Conservation (phyloP, 2,329 filamentous ascomycete species). For the Aspergillus alliaceus region DNA sequence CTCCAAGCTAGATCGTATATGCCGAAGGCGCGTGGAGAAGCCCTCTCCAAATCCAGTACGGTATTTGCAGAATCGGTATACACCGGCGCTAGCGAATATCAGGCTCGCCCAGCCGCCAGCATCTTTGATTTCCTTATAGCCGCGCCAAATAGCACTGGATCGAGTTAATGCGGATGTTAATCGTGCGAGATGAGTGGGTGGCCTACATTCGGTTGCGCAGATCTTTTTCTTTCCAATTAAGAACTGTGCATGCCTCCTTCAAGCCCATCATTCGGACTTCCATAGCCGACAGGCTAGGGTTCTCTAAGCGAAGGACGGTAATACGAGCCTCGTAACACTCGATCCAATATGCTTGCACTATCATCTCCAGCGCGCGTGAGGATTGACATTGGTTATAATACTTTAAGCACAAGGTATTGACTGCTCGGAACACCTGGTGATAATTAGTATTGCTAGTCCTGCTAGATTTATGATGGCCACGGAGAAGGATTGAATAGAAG, state of each 20-base stretch:
- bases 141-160: conserved; percentile 52
- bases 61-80: conserved; percentile 63
- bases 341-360: conserved; percentile 59
- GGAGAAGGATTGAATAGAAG: not conserved
- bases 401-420: conserved; percentile 24
- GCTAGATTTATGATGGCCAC: not conserved
- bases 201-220: conserved; percentile 47
- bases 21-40: conserved; percentile 49
- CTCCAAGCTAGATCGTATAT: conserved; percentile 50
- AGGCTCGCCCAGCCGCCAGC: conserved; percentile 57
- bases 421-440: conserved; percentile 20
- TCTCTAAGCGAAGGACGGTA: conserved; percentile 40
- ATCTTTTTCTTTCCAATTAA: conserved; percentile 59
- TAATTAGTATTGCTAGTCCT: not conserved
- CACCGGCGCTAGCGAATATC: conserved; percentile 58
- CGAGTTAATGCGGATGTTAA: not conserved
- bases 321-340: conserved; percentile 56
- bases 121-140: conserved; percentile 60
- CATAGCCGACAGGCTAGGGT: conserved; percentile 43
- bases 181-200: not conserved
- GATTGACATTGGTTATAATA: conserved; percentile 49
- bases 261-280: conserved; percentile 55
- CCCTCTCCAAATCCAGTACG: conserved; percentile 54
- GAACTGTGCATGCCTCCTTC: conserved; percentile 54
- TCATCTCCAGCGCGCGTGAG: conserved; percentile 58